Percentiles rank a stretch among this genome's conserved stretches.
Conservation (phyloP, 768 basidiomycete species). For the Mycena latifolia region DNA sequence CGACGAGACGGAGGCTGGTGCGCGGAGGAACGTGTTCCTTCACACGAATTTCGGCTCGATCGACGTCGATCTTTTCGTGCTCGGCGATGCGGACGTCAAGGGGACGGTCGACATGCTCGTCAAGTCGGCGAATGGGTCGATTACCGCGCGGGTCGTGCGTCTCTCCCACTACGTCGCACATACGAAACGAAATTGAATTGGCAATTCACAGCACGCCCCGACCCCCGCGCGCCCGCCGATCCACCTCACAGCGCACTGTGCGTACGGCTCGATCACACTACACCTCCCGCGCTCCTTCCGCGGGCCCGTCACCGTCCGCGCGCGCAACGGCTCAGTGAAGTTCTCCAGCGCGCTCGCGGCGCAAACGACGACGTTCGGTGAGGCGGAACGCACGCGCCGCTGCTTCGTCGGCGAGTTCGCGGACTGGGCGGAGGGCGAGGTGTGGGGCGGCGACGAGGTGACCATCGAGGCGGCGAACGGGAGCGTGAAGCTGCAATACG, state of each 20-base stretch:
- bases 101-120: slow-evolving; percentile 31
- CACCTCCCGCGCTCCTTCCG: slow-evolving; percentile 56
- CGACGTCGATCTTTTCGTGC: slow-evolving; percentile 54
- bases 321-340: slow-evolving; percentile 45
- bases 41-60: slow-evolving; percentile 49
- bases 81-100: slow-evolving; percentile 30
- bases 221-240: slow-evolving; percentile 40
- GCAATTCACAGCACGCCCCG: slow-evolving; percentile 1
- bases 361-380: slow-evolving; percentile 48
- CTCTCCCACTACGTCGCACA: neutral
- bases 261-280: slow-evolving; percentile 50
- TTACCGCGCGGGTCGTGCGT: slow-evolving; percentile 33
- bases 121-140: slow-evolving; percentile 44
- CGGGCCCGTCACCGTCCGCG: slow-evolving; percentile 50
- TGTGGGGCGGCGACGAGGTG: slow-evolving; percentile 56
- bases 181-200: too few relatives aligned
- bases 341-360: slow-evolving; percentile 48
- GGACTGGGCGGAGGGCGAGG: slow-evolving; percentile 40
- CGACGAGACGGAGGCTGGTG: slow-evolving; percentile 48
- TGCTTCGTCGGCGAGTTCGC: slow-evolving; percentile 58
- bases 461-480: slow-evolving; percentile 51
- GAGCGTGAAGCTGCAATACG: slow-evolving; percentile 51
- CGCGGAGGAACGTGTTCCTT: slow-evolving; percentile 54
- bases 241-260: slow-evolving; percentile 39
- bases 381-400: slow-evolving; percentile 44